Conservation (phyloP, 2,329 filamentous ascomycete species). For the Apiospora phragmitis region DNA sequence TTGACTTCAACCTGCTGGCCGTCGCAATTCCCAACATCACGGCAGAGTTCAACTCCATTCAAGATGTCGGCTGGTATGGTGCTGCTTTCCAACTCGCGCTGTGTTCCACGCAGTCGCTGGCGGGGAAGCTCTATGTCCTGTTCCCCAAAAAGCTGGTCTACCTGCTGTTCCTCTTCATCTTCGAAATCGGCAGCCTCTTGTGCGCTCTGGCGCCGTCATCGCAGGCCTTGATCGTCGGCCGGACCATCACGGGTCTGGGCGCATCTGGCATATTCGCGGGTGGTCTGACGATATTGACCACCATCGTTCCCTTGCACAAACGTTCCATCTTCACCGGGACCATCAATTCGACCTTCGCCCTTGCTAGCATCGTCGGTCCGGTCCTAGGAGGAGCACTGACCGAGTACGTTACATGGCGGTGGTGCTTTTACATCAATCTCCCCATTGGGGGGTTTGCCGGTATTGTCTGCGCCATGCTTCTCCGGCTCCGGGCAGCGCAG, state of each 20-base stretch:
- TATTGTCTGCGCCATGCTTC: constrained; percentile 46
- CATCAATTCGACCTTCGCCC: constrained; percentile 10
- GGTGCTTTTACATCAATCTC: constrained; percentile 22
- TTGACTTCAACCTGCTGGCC: constrained; percentile 9
- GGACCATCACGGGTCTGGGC: background rate
- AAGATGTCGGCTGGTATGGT: background rate
- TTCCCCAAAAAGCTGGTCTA: background rate
- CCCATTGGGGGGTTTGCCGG: constrained; percentile 26
- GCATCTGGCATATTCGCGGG: background rate
- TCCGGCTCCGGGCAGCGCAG: constrained; percentile 45
- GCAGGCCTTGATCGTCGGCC: background rate
- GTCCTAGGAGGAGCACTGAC: constrained; percentile 17
- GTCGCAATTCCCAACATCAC: background rate
- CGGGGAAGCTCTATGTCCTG: background rate
- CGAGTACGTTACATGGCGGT: constrained; percentile 17
- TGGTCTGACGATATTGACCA: background rate
- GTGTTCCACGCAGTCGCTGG: background rate
- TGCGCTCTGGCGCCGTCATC: background rate
- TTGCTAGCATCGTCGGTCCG: constrained; percentile 18
- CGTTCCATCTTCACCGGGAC: background rate
- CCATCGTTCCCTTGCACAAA: background rate
- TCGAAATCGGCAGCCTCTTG: background rate
- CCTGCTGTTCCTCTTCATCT: background rate
- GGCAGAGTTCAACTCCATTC: background rate
- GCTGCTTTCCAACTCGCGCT: background rate